These are phyloP conservation scores for Tripterygium wilfordii DNA, from an alignment of 177 flowering plant genomes.

Conservation along the genomic window DNA sequence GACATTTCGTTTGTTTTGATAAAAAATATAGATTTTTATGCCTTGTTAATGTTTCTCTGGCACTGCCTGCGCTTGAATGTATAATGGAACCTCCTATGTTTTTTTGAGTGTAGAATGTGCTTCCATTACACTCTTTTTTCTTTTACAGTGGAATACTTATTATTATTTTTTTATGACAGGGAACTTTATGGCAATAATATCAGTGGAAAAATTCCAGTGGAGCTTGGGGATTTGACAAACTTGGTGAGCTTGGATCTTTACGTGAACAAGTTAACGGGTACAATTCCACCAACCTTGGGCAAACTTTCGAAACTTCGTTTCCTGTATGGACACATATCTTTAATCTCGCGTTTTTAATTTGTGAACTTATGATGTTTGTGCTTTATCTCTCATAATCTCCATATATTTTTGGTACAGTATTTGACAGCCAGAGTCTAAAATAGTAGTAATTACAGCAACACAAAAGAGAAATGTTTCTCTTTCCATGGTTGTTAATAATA, in stretches of 20 bases:
- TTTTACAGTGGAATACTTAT: too few species aligned
- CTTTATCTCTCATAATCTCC: neutral
- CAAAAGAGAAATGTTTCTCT: too few species aligned
- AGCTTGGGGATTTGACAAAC: slow-evolving; percentile 48
- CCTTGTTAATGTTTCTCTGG: neutral
- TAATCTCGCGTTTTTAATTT: neutral
- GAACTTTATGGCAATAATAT: slow-evolving; percentile 60
- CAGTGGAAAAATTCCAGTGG: slow-evolving; percentile 44
- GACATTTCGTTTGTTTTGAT: too few species aligned
- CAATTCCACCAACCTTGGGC: slow-evolving; percentile 48
- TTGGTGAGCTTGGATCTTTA: slow-evolving; percentile 71
- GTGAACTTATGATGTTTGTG: neutral
- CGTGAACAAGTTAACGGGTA: slow-evolving; percentile 44
- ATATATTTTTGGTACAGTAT: neutral
- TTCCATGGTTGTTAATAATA: too few species aligned
- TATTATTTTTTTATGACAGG: slow-evolving; percentile 35
- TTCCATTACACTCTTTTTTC: too few species aligned
- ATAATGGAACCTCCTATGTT: neutral
- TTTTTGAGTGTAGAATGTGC: too few species aligned
- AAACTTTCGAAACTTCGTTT: slow-evolving; percentile 41
- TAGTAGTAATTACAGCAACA: too few species aligned
- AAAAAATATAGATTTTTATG: too few species aligned
- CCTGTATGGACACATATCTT: slow-evolving; percentile 36
- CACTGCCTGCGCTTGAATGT: neutral
- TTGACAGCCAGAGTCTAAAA: too few species aligned